These are phyloP conservation scores for Xylaria castorea DNA, from an alignment of 495 filamentous ascomycete species.

Conservation along the genomic window DNA sequence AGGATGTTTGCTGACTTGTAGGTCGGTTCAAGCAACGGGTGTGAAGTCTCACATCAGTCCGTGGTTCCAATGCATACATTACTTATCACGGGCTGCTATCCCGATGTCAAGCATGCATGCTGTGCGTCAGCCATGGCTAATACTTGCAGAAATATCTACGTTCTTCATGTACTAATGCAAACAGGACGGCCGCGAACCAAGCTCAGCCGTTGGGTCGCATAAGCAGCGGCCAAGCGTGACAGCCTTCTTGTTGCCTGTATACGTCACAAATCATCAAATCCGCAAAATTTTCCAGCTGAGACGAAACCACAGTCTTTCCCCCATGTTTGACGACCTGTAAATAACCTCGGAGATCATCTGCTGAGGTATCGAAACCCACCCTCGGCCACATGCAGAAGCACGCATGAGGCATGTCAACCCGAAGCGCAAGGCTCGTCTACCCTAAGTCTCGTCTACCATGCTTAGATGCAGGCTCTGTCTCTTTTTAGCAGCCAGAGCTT, in stretches of 20 bases:
- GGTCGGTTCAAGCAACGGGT: background rate
- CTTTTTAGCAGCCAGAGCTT: background rate
- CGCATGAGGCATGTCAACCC: background rate
- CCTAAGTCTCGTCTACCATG: background rate
- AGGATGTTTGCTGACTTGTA: background rate
- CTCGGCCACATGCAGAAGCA: background rate
- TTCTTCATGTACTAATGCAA: slow-evolving; percentile 1
- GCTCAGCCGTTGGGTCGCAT: slow-evolving; percentile 6
- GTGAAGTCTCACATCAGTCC: background rate
- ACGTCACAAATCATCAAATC: background rate
- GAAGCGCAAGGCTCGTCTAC: background rate
- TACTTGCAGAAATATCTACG: background rate
- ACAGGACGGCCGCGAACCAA: slow-evolving; percentile 1
- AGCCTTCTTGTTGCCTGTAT: slow-evolving; percentile 16
- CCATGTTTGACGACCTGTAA: background rate
- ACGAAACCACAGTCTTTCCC: too few species aligned
- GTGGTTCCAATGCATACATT: background rate
- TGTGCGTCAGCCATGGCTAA: background rate
- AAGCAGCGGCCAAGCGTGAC: slow-evolving; percentile 1
- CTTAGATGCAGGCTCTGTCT: background rate
- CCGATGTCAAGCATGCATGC: slow-evolving; percentile 1
- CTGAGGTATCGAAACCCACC: background rate
- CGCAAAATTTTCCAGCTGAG: background rate
- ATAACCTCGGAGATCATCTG: background rate
- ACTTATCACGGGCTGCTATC: background rate